These are phyloP conservation scores for Starmerella etchellsii DNA, from an alignment of 805 yeast genomes.

Conservation along the genomic window DNA sequence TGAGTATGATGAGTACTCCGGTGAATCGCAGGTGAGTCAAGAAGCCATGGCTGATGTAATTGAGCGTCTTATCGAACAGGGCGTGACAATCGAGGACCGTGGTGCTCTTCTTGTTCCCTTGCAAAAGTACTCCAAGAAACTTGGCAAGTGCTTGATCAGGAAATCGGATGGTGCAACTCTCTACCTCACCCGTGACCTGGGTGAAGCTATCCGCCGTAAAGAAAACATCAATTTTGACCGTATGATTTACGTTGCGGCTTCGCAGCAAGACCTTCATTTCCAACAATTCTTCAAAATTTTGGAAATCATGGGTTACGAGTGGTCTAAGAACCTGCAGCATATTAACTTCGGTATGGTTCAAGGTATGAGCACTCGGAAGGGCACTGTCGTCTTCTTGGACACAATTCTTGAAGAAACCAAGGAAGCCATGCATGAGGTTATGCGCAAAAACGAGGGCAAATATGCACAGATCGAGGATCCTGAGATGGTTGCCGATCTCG, in stretches of 20 bases:
- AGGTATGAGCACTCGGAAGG: conserved; percentile 97
- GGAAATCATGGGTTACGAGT: conserved; percentile 76
- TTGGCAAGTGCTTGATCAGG: conserved; percentile 85
- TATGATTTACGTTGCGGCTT: conserved; percentile 90
- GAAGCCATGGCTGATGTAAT: conserved; percentile 57
- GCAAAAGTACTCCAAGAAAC: conserved; percentile 70
- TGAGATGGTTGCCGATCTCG: conserved; percentile 83
- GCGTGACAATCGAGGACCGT: conserved; percentile 67
- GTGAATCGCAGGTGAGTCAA: conserved; percentile 86
- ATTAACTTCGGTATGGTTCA: conserved; percentile 94
- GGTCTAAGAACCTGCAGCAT: conserved; percentile 73
- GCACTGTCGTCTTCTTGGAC: conserved; percentile 96
- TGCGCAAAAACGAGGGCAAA: conserved; percentile 82
- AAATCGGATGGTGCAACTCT: conserved; percentile 93
- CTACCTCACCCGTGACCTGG: conserved; percentile 90
- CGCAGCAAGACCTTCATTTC: conserved; percentile 89
- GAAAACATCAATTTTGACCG: conserved; percentile 77
- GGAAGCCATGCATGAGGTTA: conserved; percentile 89
- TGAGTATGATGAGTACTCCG: conserved; percentile 75
- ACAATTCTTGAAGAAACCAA: conserved; percentile 85
- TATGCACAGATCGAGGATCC: conserved; percentile 90
- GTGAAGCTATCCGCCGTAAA: conserved; percentile 88
- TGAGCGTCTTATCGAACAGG: conserved; percentile 48
- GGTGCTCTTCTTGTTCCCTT: conserved; percentile 87
- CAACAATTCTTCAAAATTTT: conserved; percentile 91